These are phyloP conservation scores for Lodderomyces beijingensis DNA, from an alignment of 1,139 yeast species.

Conservation along the genomic window DNA sequence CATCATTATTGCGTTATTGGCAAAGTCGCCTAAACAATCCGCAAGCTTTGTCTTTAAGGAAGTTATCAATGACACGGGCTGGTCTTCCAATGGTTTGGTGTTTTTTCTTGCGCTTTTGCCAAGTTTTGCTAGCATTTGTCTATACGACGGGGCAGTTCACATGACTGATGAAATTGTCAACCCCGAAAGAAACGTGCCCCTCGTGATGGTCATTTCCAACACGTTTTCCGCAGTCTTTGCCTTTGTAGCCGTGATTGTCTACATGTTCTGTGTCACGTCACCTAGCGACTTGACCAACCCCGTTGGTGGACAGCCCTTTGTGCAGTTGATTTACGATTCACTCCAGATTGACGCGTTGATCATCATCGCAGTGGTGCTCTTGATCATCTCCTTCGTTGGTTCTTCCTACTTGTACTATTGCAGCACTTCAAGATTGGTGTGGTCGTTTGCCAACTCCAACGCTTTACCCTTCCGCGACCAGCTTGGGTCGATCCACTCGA, in stretches of 20 bases:
- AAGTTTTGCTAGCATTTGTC: too few species aligned
- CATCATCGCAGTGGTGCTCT: conserved; percentile 20
- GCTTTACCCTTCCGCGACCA: too few species aligned
- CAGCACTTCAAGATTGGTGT: conserved; percentile 24
- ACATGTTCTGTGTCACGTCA: conserved; percentile 24
- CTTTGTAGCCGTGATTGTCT: conserved; percentile 20
- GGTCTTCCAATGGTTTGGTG: too few species aligned
- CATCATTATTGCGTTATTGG: too few species aligned
- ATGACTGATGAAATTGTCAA: too few species aligned
- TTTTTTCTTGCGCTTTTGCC: too few species aligned
- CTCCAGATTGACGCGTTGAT: conserved; percentile 22
- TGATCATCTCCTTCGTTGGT: conserved; percentile 21
- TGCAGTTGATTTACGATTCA: conserved; percentile 26
- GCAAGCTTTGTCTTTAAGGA: too few species aligned
- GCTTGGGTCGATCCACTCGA: too few species aligned
- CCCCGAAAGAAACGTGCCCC: conserved; percentile 25
- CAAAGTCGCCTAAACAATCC: too few species aligned
- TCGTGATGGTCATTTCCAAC: conserved; percentile 25
- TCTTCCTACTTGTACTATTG: conserved; percentile 19
- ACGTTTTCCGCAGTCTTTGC: conserved; percentile 20
- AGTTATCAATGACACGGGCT: too few species aligned
- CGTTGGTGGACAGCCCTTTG: conserved; percentile 26
- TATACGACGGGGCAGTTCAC: too few species aligned
- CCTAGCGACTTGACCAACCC: conserved; percentile 18
- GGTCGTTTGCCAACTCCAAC: too few species aligned